Conservation (phyloP, 2,329 filamentous ascomycete species). For the Penicillium sp. region DNA sequence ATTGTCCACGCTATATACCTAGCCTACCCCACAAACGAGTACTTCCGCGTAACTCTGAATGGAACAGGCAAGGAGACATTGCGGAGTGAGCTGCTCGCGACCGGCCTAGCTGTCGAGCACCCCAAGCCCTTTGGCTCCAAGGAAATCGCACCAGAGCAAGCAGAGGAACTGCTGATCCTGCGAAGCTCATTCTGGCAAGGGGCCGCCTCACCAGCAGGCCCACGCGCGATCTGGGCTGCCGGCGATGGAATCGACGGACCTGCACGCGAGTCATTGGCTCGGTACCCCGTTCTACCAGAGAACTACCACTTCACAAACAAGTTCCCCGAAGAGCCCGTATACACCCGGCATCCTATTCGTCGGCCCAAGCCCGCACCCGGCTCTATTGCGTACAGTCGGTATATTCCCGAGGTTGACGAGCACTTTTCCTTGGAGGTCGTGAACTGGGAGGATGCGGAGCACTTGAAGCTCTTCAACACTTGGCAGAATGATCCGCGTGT, state of each 20-base stretch:
- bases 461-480: conserved; percentile 69
- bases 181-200: conserved; percentile 68
- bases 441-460: conserved; percentile 63
- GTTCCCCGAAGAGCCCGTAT: conserved; percentile 50
- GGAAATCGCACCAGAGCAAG: conserved; percentile 20
- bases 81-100: conserved; percentile 41
- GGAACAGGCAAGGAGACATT: conserved; percentile 38
- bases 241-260: conserved; percentile 38
- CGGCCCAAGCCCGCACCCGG: conserved; percentile 70
- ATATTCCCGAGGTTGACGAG: conserved; percentile 72
- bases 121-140: conserved; percentile 21
- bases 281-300: conserved; percentile 32
- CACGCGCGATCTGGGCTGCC: conserved; percentile 62
- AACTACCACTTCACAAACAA: conserved; percentile 49
- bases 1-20: conserved; percentile 48
- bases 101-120: conserved; percentile 28
- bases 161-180: conserved; percentile 48
- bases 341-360: conserved; percentile 69
- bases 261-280: conserved; percentile 24
- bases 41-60: conserved; percentile 44
- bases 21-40: conserved; percentile 45
- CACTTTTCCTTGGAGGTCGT: conserved; percentile 76
- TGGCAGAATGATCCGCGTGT: conserved; percentile 86
- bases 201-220: conserved; percentile 65
- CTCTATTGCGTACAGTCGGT: conserved; percentile 72